phyloP scores from a whole-genome alignment of 169 alveolate species.

The Eimeria maxima region DNA sequence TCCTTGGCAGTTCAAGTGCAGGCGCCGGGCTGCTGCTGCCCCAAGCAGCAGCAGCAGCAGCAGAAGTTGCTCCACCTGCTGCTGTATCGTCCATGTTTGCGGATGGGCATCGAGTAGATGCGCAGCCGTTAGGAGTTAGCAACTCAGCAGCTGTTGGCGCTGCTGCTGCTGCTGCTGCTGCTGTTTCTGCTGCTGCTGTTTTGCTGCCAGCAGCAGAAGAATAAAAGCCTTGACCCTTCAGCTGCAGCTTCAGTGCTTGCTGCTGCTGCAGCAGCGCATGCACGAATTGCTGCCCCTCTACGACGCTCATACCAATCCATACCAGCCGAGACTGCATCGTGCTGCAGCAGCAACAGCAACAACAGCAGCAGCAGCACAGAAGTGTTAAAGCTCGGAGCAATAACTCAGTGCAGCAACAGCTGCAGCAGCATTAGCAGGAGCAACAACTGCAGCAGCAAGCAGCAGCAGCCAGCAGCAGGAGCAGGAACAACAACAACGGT shows the following conservation, averaged over 20 bases:
- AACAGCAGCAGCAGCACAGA: slow-evolving; percentile 34
- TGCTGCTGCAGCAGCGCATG: slow-evolving; percentile 71
- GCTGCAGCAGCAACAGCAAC: slow-evolving; percentile 57
- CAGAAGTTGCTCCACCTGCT: slow-evolving; percentile 56
- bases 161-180: slow-evolving; percentile 60
- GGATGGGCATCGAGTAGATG: slow-evolving; percentile 60
- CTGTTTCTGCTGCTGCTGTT: slow-evolving; percentile 43
- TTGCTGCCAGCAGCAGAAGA: slow-evolving; percentile 44
- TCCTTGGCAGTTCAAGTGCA: slow-evolving; percentile 30
- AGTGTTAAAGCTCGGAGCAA: background rate
- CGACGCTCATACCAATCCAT: slow-evolving; percentile 30
- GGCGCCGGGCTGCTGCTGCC: slow-evolving; percentile 51
- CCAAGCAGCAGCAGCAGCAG: slow-evolving; percentile 11
- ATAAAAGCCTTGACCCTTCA: background rate
- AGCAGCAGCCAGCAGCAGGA: no score
- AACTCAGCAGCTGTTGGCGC: background rate
- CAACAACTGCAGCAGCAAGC: slow-evolving; percentile 7
- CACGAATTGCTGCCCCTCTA: slow-evolving; percentile 18
- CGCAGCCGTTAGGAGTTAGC: slow-evolving; percentile 1
- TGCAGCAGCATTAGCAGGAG: slow-evolving; percentile 33
- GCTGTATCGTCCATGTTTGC: slow-evolving; percentile 52
- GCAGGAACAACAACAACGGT: background rate
- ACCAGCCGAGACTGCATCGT: slow-evolving; percentile 13
- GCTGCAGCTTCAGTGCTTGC: background rate
- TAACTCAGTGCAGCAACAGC: background rate